Evolutionary conservation across 441 rosid species (phyloP).

Genomic region (Brassica hybrid): DNA sequence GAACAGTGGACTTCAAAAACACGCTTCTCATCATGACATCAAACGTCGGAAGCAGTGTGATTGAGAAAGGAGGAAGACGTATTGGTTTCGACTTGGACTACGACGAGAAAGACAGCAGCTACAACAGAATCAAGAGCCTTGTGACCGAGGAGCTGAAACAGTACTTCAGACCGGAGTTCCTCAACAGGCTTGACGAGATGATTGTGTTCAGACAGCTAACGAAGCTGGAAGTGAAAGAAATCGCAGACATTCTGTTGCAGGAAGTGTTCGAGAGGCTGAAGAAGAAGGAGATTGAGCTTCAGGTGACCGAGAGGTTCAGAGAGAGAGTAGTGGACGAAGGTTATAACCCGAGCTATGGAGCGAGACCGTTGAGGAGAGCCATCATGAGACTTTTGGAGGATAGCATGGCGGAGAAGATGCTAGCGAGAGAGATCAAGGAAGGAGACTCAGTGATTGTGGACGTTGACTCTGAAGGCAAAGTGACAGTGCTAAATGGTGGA

Average conservation of each 20-base stretch:
- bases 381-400: constrained; percentile 57
- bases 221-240: constrained; percentile 48
- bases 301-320: constrained; percentile 51
- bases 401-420: constrained; percentile 57
- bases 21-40: constrained; percentile 98
- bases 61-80: constrained; percentile 91
- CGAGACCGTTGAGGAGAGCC: constrained; percentile 61
- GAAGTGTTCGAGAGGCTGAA: constrained; percentile 51
- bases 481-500: constrained; percentile 73
- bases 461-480: constrained; percentile 47
- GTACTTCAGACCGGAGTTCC: constrained; percentile 62
- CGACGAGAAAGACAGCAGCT: constrained; percentile 94
- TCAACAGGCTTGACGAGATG: too few relatives aligned
- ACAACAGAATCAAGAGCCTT: constrained; percentile 87
- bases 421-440: constrained; percentile 51
- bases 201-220: too few relatives aligned
- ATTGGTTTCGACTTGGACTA: constrained; percentile 91
- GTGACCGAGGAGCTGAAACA: constrained; percentile 53
- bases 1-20: constrained; percentile 97
- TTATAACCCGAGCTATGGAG: constrained; percentile 58
- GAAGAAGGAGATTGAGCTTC: constrained; percentile 52
- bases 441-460: constrained; percentile 55
- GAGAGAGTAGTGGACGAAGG: constrained; percentile 56
- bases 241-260: constrained; percentile 51
- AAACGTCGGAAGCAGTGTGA: constrained; percentile 93